Evolutionary conservation across 768 basidiomycete genomes (phyloP), one percentile per base, ranked within the genome.

Genomic region (Hygrophorus russula): DNA sequence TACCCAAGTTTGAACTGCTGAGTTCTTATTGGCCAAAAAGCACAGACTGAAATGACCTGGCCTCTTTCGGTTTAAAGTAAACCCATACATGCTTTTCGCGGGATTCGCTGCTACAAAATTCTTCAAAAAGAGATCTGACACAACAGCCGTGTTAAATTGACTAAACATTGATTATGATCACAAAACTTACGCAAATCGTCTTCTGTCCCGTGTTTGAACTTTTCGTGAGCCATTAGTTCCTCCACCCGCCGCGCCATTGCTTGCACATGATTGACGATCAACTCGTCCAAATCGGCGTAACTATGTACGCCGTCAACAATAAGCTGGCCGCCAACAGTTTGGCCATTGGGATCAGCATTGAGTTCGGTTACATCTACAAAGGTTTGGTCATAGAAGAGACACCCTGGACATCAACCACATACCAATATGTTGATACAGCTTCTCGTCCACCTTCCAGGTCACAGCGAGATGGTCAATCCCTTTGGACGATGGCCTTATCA

Each of bases 381-480:
- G n/a, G 41, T 37, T 28, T 15, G 14, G 40, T 4, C 34, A 34
- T 46, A 15, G 19, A 38, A 15, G 49, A 19, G 47, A 51, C 14
- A 15, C 36, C 30, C 14, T 10, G 14, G 24, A 50, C 43, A 34
- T 19, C 42, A 19, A 32, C 1, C 28, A 55, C 82, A 40, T 55
- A 91, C 92, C 92, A 46, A 99, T 86, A 57, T 99, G 96, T 57
- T 98, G 96, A 61, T 87, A 98, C 19, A 99, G 66, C 47, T 82
- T 87, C 46, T 96, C 85, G 49, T 93, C 94, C 2, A 99, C 92
- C 64, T 98, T 99, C 96, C 96, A 99, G 0, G 96, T 99, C 8
- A 99, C 85, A 35, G 94, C 94, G 30, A 99, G 70, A 64, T 98
- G 96, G 53, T 96, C 77, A 30, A 72, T 65, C 11, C 94, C 94